These are phyloP conservation scores for Pseudogymnoascus sp. DNA, from an alignment of 2,329 filamentous ascomycete species.

Conservation along the genomic window DNA sequence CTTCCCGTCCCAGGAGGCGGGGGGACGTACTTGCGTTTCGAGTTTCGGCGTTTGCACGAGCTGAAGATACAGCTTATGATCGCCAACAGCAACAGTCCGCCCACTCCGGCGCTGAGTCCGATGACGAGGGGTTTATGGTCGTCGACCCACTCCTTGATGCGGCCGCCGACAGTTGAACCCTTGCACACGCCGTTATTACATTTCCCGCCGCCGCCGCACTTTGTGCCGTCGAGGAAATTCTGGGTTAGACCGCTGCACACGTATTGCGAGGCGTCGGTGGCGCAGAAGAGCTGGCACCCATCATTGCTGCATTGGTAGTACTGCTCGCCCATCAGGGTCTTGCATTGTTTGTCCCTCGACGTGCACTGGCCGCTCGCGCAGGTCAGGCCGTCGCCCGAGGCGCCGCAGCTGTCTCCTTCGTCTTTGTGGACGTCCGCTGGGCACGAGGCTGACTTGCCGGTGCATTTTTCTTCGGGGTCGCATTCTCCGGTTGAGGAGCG, in stretches of 20 bases:
- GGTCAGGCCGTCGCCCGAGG: slow-evolving; percentile 44
- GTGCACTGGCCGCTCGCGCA: slow-evolving; percentile 95
- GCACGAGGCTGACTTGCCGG: slow-evolving; percentile 63
- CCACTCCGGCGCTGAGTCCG: slow-evolving; percentile 63
- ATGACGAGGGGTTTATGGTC: slow-evolving; percentile 76
- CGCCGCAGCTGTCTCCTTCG: slow-evolving; percentile 66
- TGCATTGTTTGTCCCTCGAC: slow-evolving; percentile 81
- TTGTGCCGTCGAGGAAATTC: slow-evolving; percentile 88
- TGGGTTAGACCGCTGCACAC: slow-evolving; percentile 72
- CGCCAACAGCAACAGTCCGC: slow-evolving; percentile 60
- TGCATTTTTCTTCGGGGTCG: slow-evolving; percentile 78
- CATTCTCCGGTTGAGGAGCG: slow-evolving; percentile 71
- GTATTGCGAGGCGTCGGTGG: slow-evolving; percentile 42
- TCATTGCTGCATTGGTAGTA: slow-evolving; percentile 69
- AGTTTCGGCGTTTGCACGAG: slow-evolving; percentile 40
- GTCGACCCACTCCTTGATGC: slow-evolving; percentile 68
- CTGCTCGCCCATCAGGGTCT: slow-evolving; percentile 69
- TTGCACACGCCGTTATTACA: slow-evolving; percentile 73
- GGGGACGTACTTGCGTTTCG: background rate
- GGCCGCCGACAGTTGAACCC: slow-evolving; percentile 59
- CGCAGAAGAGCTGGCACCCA: slow-evolving; percentile 70
- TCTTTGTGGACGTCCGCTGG: slow-evolving; percentile 61
- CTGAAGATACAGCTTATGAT: slow-evolving; percentile 59
- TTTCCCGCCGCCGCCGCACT: slow-evolving; percentile 69
- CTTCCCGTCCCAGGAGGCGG: background rate